phyloP scores from a whole-genome alignment of 2,329 filamentous ascomycete genomes.

The Aurifilum marmelostoma region DNA sequence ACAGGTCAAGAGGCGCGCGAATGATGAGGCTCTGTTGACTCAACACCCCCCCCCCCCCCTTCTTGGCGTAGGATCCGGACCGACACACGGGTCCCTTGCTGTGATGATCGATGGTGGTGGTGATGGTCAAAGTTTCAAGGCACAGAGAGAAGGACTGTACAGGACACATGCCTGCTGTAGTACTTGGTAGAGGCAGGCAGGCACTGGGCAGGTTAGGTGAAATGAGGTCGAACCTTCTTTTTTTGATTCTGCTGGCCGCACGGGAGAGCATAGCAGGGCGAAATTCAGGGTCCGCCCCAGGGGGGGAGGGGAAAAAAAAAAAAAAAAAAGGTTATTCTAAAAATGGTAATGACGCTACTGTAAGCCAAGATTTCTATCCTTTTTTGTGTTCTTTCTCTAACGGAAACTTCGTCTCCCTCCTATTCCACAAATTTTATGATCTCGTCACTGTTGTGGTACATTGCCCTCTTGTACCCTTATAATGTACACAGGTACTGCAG shows the following conservation, averaged over 20 bases:
- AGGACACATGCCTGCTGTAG: not conserved
- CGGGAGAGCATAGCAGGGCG: not conserved
- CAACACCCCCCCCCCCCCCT: not conserved
- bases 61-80: not conserved
- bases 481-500: too few relatives aligned
- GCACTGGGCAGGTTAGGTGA: not conserved
- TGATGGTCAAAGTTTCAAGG: not conserved
- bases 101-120: not conserved
- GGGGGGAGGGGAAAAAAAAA: too few relatives aligned
- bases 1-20: too few relatives aligned
- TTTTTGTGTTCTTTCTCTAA: not conserved
- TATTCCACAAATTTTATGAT: not conserved
- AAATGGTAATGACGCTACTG: not conserved
- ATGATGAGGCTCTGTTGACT: not conserved
- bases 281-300: not conserved
- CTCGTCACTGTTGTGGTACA: not conserved
- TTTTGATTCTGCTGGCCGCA: too few relatives aligned
- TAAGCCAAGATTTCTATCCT: not conserved
- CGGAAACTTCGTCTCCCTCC: not conserved
- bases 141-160: not conserved
- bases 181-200: not conserved
- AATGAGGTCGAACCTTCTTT: slow-evolving; percentile 2
- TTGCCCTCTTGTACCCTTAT: not conserved
- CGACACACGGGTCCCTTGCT: not conserved
- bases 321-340: not conserved